These are phyloP conservation scores for Exobasidium rhododendri DNA, from an alignment of 1,284 basidiomycete species.

Conservation along the genomic window DNA sequence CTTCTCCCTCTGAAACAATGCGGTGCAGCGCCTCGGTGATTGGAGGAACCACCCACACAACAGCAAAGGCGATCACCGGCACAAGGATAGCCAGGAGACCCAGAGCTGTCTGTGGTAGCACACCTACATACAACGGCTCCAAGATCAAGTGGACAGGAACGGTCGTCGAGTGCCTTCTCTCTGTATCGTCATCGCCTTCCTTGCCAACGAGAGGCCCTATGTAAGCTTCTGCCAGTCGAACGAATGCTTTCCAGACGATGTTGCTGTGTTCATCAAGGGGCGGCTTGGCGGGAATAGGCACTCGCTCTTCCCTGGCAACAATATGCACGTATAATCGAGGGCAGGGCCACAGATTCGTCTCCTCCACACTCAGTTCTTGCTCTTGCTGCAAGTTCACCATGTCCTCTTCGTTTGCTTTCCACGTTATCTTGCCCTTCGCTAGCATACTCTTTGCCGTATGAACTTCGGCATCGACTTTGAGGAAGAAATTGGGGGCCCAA, in stretches of 20 bases:
- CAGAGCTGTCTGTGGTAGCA: not conserved
- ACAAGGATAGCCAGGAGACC: not conserved
- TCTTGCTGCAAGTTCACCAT: not conserved
- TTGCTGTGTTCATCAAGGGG: not conserved
- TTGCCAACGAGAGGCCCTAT: slow-evolving; percentile 1
- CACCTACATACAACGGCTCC: slow-evolving; percentile 1
- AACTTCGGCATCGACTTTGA: not conserved
- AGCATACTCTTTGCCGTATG: slow-evolving; percentile 9
- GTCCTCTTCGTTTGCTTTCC: slow-evolving; percentile 11
- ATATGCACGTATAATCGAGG: slow-evolving; percentile 8
- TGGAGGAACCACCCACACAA: not conserved
- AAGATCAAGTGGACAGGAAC: slow-evolving; percentile 6
- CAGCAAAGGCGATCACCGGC: not conserved
- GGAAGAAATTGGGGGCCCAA: slow-evolving; percentile 8
- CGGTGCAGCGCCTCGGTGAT: not conserved
- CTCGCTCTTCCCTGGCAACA: not conserved
- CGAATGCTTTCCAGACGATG: not conserved
- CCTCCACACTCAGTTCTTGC: not conserved
- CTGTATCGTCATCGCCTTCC: not conserved
- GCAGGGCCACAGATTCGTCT: slow-evolving; percentile 5
- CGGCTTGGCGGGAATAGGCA: not conserved
- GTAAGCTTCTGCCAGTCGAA: not conserved
- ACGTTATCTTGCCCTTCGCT: not conserved
- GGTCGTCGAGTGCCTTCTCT: not conserved
- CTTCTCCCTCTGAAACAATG: not conserved